A percentile compares a stretch with the other conserved stretches of the same genome.
Conservation (phyloP, 345 rosid species). For the Barbarea vulgaris region DNA sequence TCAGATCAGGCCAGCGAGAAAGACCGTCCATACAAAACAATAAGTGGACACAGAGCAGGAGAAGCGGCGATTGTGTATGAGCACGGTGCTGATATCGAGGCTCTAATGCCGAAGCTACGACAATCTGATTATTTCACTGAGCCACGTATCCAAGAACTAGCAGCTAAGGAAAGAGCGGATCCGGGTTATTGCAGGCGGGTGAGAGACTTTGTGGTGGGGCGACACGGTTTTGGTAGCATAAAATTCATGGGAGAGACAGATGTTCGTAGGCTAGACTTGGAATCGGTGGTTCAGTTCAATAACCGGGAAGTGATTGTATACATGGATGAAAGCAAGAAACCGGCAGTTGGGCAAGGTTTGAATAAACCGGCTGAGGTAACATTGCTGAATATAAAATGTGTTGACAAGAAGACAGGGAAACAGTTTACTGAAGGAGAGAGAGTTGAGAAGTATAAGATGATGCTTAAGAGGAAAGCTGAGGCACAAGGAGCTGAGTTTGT, state of each 20-base stretch:
- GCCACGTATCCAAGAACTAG: constrained; percentile 89
- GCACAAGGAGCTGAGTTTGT: constrained; percentile 92
- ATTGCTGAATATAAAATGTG: constrained; percentile 85
- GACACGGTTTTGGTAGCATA: constrained; percentile 91
- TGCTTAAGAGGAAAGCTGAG: constrained; percentile 85
- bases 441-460: constrained; percentile 72
- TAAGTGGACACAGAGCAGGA: constrained; percentile 49
- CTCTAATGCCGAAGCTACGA: constrained; percentile 93
- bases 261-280: constrained; percentile 88
- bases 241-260: constrained; percentile 94
- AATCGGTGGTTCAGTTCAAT: constrained; percentile 86
- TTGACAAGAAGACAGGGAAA: constrained; percentile 72
- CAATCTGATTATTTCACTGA: constrained; percentile 85
- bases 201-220: constrained; percentile 82
- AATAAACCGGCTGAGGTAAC: constrained; percentile 97
- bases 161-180: constrained; percentile 92
- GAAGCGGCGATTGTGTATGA: constrained; percentile 27
- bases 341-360: constrained; percentile 91
- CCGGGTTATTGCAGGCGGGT: constrained; percentile 87
- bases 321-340: constrained; percentile 91
- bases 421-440: constrained; percentile 73
- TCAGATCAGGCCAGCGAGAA: constrained; percentile 51
- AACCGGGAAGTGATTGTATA: constrained; percentile 90
- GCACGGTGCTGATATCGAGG: constrained; percentile 77
- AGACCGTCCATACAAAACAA: constrained; percentile 62